phyloP scores from a whole-genome alignment of 148 eudicot genomes.

The Rhododendron kiyosumense region DNA sequence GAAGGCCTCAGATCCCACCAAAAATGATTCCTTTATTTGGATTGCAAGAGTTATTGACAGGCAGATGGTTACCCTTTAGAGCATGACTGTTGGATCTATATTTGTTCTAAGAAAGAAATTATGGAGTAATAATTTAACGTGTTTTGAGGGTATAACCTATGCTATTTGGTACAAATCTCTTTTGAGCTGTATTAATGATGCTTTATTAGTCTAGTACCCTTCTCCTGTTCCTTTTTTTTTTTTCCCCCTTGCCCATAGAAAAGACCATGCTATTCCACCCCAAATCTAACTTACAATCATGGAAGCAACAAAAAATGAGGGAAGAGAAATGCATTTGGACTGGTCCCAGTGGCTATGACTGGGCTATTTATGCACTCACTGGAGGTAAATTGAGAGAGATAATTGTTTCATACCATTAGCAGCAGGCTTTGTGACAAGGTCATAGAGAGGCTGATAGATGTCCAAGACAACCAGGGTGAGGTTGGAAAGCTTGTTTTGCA shows the following conservation, averaged over 20 bases:
- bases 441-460: conserved; percentile 49
- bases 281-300: not conserved
- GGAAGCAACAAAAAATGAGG: not conserved
- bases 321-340: not conserved
- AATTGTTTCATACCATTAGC: conserved; percentile 35
- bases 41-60: not conserved
- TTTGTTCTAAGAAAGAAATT: not conserved
- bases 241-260: not conserved
- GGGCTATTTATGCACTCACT: not conserved
- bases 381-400: not conserved
- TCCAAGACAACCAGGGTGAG: conserved; percentile 57
- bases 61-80: not conserved
- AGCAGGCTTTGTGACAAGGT: conserved; percentile 43
- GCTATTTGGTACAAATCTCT: not conserved
- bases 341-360: not conserved
- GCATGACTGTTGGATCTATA: not conserved
- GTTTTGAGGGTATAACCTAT: not conserved
- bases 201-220: not conserved
- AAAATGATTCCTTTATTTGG: not conserved
- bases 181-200: not conserved
- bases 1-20: not conserved
- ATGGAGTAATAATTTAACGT: not conserved
- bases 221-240: not conserved
- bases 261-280: not conserved
- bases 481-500: conserved; percentile 38